Percentiles rank a stretch among this genome's conserved stretches.
These are phyloP conservation scores for Botrytis deweyae DNA, from an alignment of 2,329 filamentous ascomycete genomes.

Conservation along the genomic window DNA sequence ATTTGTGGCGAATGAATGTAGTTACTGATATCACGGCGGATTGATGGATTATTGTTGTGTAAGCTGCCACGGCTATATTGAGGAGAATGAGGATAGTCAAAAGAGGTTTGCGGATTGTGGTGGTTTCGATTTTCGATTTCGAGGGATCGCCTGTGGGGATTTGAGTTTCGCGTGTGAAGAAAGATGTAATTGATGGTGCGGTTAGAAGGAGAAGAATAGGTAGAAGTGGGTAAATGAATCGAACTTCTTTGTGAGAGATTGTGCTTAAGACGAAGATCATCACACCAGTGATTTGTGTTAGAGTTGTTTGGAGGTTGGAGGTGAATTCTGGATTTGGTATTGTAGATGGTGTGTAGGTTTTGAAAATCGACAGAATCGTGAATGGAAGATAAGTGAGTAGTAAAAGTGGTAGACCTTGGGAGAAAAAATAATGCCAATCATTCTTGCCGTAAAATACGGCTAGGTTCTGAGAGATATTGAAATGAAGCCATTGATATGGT, in stretches of 20 bases:
- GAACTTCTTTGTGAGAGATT: conserved; percentile 93
- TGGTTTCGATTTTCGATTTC: conserved; percentile 27
- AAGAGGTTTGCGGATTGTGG: conserved; percentile 50
- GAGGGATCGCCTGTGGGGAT: not conserved
- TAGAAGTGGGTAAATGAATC: conserved; percentile 91
- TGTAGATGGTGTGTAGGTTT: conserved; percentile 28
- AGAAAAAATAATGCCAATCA: conserved; percentile 88
- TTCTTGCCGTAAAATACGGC: conserved; percentile 92
- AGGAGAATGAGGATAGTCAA: conserved; percentile 57
- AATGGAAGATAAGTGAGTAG: conserved; percentile 84
- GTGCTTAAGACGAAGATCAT: conserved; percentile 65
- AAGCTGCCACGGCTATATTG: conserved; percentile 71
- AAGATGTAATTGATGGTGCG: conserved; percentile 62
- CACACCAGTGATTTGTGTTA: conserved; percentile 54
- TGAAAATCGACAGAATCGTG: conserved; percentile 55
- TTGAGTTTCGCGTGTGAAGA: conserved; percentile 43
- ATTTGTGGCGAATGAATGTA: conserved; percentile 71
- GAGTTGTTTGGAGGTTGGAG: conserved; percentile 44
- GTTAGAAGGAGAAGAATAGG: conserved; percentile 82
- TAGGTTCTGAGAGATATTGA: conserved; percentile 85
- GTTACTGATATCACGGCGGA: conserved; percentile 75
- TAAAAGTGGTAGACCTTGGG: conserved; percentile 84
- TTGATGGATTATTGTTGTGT: conserved; percentile 76
- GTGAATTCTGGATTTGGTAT: not conserved
- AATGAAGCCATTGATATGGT: conserved; percentile 80